These are phyloP conservation scores for Halophytophthora batemanensis DNA, from an alignment of 352 stramenopile species.

Conservation along the genomic window DNA sequence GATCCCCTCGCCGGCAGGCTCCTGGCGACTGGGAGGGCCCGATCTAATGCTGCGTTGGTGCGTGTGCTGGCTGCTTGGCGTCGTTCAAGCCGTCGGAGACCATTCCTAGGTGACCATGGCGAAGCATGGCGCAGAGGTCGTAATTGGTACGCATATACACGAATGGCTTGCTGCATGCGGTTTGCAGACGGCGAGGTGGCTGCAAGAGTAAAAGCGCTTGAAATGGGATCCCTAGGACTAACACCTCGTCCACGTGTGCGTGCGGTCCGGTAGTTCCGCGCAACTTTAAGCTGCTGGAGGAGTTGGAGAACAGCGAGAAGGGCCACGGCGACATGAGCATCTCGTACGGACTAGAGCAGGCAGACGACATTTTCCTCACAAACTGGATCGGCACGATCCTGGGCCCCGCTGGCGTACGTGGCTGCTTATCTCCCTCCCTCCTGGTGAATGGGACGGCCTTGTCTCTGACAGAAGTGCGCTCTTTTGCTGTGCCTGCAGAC, in stretches of 20 bases:
- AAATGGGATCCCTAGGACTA: not conserved
- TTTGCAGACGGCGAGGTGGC: too few species aligned
- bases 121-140: conserved; percentile 76
- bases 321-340: conserved; percentile 93
- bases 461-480: not conserved
- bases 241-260: not conserved
- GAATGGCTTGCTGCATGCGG: not conserved
- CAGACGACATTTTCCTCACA: conserved; percentile 97
- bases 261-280: conserved; percentile 58
- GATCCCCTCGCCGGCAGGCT: too few species aligned
- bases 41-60: not conserved
- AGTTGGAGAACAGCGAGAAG: conserved; percentile 92
- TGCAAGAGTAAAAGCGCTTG: not conserved
- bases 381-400: conserved; percentile 98
- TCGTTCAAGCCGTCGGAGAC: conserved; percentile 7
- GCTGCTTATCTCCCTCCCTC: too few species aligned
- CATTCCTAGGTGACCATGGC: conserved; percentile 45
- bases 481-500: conserved; percentile 57
- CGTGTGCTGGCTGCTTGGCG: not conserved
- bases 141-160: conserved; percentile 51
- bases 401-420: conserved; percentile 91
- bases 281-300: conserved; percentile 94
- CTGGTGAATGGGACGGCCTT: too few species aligned
- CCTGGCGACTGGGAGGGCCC: too few species aligned
- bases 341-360: conserved; percentile 94